Evolutionary conservation across 257 asterid species (phyloP), one percentile per base, ranked within the genome.

Genomic region (Solanum sparsipilum): DNA sequence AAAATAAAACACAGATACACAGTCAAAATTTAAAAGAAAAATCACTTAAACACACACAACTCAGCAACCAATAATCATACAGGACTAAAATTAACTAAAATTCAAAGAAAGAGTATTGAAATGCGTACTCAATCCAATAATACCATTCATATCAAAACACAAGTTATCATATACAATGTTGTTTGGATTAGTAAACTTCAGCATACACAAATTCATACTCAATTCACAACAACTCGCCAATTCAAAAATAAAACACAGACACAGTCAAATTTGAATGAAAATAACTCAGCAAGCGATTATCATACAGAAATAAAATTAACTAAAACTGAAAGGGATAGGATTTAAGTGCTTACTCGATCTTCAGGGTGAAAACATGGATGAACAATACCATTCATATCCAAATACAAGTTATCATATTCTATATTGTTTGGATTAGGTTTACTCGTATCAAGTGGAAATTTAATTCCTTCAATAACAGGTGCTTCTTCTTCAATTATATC

Each of bases 311-410:
- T 60, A 23, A 4, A 60, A 23, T 60, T 8, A 65, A n/a, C 8
- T n/a, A 65, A 11, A 65, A 65, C 9, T 76, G 60, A 76, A 76
- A 39, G 84, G 32, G 0, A 25, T 1, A 76, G n/a, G 25, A 21
- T 21, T 36, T 7, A 9, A 27, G 15, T 15, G 86, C 32, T 34
- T 32, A 88, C 90, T 21, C 86, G 39, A 27, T 87, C 86, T 44
- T 68, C 74, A 0, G 89, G 87, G 16, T 84, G 92, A 56, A 86
- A 86, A 39, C 86, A 65, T 3, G 65, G 88, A 70, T 89, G 90
- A 34, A 89, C 86, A 18, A 89, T 89, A 38, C 81, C 85, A 83
- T 89, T 89, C 90, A 89, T 89, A 67, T 89, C 90, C 21, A 88
- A 13, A 38, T 75, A 93, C 87, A 88, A 46, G 48, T 81, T 89